These are phyloP conservation scores for Lactarius quietus DNA, from an alignment of 768 basidiomycete species.

Conservation along the genomic window DNA sequence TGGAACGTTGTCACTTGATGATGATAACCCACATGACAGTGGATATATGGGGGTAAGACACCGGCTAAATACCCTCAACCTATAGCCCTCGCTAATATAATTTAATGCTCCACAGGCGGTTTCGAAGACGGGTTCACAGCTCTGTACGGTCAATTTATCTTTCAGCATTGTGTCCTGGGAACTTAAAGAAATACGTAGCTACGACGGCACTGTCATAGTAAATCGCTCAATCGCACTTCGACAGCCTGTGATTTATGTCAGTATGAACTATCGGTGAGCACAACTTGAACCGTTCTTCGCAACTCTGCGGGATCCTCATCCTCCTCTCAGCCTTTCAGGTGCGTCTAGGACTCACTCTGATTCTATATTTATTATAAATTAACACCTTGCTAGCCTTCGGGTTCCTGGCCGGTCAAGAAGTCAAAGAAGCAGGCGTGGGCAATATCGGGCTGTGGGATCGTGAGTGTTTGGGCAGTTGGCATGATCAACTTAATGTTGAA, in stretches of 20 bases:
- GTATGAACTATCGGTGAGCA: constrained; percentile 29
- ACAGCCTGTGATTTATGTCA: constrained; percentile 29
- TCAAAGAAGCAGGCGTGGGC: too few species aligned
- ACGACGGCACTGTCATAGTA: neutral
- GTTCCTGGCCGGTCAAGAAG: too few species aligned
- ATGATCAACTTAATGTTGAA: too few species aligned
- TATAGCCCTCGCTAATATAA: neutral
- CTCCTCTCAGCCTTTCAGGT: constrained; percentile 15
- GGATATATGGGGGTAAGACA: too few species aligned
- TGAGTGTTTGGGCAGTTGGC: too few species aligned
- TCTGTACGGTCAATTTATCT: neutral
- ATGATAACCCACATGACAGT: too few species aligned
- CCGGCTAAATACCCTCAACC: too few species aligned
- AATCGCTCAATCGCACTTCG: constrained; percentile 27
- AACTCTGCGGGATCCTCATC: neutral
- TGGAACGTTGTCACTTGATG: too few species aligned
- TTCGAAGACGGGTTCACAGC: neutral
- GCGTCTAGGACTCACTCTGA: neutral
- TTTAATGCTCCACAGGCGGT: neutral
- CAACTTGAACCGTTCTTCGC: neutral
- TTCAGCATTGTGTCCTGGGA: too few species aligned
- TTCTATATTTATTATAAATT: too few species aligned
- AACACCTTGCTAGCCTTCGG: too few species aligned
- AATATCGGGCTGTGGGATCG: too few species aligned
- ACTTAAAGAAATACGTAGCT: neutral